These are phyloP conservation scores for Delonix regia DNA, from an alignment of 306 rosid genomes.

Conservation along the genomic window DNA sequence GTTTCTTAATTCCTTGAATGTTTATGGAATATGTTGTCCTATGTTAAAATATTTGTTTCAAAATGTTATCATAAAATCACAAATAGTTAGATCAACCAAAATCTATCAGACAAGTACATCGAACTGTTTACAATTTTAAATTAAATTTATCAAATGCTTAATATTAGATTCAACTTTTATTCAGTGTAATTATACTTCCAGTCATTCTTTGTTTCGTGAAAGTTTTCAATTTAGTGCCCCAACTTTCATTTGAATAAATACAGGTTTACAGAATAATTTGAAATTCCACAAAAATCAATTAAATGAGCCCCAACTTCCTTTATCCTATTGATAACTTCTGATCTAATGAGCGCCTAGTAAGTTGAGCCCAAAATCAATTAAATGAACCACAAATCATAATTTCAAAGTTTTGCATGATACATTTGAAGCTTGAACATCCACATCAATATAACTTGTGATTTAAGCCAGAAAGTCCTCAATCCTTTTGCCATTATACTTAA, in stretches of 20 bases:
- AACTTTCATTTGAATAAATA: too few species aligned
- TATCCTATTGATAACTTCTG: neutral
- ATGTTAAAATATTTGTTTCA: too few species aligned
- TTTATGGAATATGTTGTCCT: too few species aligned
- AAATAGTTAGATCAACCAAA: too few species aligned
- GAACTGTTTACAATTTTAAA: too few species aligned
- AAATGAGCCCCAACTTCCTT: too few species aligned
- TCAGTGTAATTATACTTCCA: neutral
- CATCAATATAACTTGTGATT: neutral
- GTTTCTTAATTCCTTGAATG: too few species aligned
- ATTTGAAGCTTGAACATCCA: neutral
- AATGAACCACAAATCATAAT: too few species aligned
- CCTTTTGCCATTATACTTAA: neutral
- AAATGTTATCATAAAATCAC: too few species aligned
- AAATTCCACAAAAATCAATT: neutral
- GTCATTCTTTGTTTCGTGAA: neutral
- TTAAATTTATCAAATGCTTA: too few species aligned
- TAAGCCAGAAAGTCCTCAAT: neutral
- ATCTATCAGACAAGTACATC: too few species aligned
- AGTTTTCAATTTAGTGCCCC: too few species aligned
- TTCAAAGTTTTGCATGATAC: neutral
- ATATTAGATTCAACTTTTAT: neutral
- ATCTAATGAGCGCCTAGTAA: neutral
- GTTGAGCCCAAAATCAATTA: neutral
- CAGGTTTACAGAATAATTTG: neutral